These are phyloP conservation scores for Amanita brunnescens DNA, from an alignment of 768 basidiomycete species.

Conservation along the genomic window DNA sequence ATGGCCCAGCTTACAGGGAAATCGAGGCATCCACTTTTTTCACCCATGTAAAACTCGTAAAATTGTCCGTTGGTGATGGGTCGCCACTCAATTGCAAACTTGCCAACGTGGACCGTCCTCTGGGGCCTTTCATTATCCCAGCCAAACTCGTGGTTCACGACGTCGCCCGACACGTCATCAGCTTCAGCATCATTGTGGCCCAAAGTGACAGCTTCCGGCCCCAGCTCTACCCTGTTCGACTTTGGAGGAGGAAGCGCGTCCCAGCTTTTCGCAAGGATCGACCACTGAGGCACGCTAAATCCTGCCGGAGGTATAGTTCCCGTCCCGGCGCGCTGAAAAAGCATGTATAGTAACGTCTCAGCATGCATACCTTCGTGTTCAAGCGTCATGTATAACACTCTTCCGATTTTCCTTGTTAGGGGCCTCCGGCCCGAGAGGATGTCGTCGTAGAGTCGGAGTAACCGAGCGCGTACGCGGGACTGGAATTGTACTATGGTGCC, in stretches of 20 bases:
- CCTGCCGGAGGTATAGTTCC: conserved; percentile 75
- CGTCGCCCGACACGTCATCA: conserved; percentile 43
- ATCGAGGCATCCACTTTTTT: conserved; percentile 35
- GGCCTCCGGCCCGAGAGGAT: conserved; percentile 41
- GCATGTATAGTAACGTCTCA: conserved; percentile 95
- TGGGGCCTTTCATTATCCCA: conserved; percentile 93
- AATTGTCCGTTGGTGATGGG: conserved; percentile 90
- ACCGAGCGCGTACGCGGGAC: conserved; percentile 63
- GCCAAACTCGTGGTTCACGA: conserved; percentile 64
- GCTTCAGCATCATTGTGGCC: conserved; percentile 82
- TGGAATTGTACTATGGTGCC: conserved; percentile 67
- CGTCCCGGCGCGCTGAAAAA: conserved; percentile 70
- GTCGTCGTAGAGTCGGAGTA: conserved; percentile 66
- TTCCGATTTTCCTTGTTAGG: conserved; percentile 57
- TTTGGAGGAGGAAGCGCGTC: conserved; percentile 35
- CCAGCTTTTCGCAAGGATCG: conserved; percentile 39
- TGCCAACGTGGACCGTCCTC: conserved; percentile 45
- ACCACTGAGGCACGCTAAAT: conserved; percentile 70
- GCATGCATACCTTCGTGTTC: conserved; percentile 88
- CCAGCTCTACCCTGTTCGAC: conserved; percentile 42
- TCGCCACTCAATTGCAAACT: conserved; percentile 76
- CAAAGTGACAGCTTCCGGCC: conserved; percentile 48
- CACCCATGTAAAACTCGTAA: conserved; percentile 47
- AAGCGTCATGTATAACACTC: conserved; percentile 84
- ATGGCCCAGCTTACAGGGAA: conserved; percentile 73